Conservation (phyloP, 495 filamentous ascomycete genomes). For the Ascodesmis nigricans region DNA sequence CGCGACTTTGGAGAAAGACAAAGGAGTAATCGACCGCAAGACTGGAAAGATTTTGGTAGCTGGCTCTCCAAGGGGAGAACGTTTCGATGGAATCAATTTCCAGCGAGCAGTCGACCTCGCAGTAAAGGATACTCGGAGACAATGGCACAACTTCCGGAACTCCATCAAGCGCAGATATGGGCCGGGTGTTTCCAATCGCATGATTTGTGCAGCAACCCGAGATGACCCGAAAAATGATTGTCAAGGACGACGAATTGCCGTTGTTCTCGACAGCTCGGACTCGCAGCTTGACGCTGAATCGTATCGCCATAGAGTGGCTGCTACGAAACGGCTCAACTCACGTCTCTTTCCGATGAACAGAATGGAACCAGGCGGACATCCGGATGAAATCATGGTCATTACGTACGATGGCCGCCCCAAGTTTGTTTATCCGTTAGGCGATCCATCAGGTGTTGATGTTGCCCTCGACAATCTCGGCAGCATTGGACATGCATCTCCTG, state of each 20-base stretch:
- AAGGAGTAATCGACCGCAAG: neutral
- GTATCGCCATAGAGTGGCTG: neutral
- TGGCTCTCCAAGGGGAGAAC: no score
- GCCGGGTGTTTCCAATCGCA: neutral
- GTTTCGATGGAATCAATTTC: no score
- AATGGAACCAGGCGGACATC: neutral
- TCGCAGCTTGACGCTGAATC: neutral
- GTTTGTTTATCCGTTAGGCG: neutral
- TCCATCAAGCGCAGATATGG: neutral
- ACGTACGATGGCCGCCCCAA: neutral
- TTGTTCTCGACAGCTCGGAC: neutral
- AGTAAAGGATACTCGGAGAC: neutral
- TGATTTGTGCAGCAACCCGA: neutral
- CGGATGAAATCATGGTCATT: neutral
- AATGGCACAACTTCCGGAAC: slow-evolving; percentile 1
- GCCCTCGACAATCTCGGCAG: neutral
- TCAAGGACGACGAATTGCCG: neutral
- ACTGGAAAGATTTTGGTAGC: neutral
- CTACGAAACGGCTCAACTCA: neutral
- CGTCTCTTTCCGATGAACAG: neutral
- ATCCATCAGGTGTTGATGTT: neutral
- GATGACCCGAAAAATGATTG: neutral
- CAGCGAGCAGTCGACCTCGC: neutral
- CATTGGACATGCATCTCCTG: neutral
- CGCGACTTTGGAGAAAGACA: neutral